Percentiles rank a stretch among this genome's conserved stretches.
Conservation (phyloP, 176 grass and related monocot genomes). For the Leersia perrieri region DNA sequence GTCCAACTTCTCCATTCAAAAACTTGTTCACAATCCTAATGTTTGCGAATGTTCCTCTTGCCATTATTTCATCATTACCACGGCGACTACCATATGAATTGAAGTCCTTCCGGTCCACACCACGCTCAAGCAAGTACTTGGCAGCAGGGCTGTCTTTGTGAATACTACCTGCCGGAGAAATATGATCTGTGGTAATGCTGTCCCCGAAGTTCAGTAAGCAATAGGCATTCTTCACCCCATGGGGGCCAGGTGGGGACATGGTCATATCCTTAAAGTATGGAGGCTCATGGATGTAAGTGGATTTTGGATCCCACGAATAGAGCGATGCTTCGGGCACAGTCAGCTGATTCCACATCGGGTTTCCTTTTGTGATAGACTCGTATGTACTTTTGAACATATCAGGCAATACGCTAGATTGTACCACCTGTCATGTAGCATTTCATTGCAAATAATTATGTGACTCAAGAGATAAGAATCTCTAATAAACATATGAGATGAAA, state of each 20-base stretch:
- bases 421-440: slow-evolving; percentile 52
- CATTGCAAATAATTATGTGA: slow-evolving; percentile 18
- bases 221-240: slow-evolving; percentile 74
- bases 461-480: slow-evolving; percentile 14
- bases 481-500: background rate
- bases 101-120: slow-evolving; percentile 79
- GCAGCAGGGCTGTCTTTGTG: slow-evolving; percentile 88
- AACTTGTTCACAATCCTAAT: slow-evolving; percentile 92
- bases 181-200: slow-evolving; percentile 92
- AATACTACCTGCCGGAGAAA: slow-evolving; percentile 92
- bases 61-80: slow-evolving; percentile 91
- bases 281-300: slow-evolving; percentile 91
- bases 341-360: slow-evolving; percentile 85
- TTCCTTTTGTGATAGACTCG: slow-evolving; percentile 88
- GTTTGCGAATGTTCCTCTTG: slow-evolving; percentile 96
- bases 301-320: slow-evolving; percentile 81
- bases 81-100: slow-evolving; percentile 89
- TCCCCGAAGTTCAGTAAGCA: slow-evolving; percentile 88
- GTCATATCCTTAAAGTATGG: slow-evolving; percentile 93
- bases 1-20: slow-evolving; percentile 76
- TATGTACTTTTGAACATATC: slow-evolving; percentile 96
- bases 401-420: slow-evolving; percentile 82
- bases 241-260: slow-evolving; percentile 72
- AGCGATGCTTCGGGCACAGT: slow-evolving; percentile 66
- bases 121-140: slow-evolving; percentile 76